These are phyloP conservation scores for Pseudogymnoascus sp. DNA, from an alignment of 2,329 filamentous ascomycete species.

Conservation along the genomic window DNA sequence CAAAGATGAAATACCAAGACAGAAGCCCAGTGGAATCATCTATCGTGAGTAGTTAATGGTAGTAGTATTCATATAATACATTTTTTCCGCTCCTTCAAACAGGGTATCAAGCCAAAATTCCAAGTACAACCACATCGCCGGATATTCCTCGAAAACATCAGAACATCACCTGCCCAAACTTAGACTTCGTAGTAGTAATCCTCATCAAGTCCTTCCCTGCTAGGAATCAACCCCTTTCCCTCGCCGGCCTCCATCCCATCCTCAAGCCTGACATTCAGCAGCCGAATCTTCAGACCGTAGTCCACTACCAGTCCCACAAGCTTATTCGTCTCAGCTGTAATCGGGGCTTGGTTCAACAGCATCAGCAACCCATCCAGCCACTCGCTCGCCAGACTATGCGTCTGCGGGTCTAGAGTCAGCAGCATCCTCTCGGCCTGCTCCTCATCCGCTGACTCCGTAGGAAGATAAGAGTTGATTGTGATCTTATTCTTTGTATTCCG, in stretches of 20 bases:
- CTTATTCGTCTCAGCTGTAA: conserved; percentile 93
- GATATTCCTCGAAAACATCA: not conserved
- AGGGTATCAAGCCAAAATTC: conserved; percentile 9
- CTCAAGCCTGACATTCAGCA: conserved; percentile 87
- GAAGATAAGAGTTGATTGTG: conserved; percentile 71
- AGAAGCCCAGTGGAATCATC: not conserved
- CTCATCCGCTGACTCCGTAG: conserved; percentile 28
- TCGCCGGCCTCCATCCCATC: conserved; percentile 51
- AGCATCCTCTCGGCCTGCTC: conserved; percentile 59
- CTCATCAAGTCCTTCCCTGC: conserved; percentile 76
- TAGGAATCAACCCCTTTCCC: conserved; percentile 70
- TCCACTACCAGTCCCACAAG: conserved; percentile 77
- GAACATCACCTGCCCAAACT: conserved; percentile 13
- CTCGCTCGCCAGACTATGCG: conserved; percentile 79
- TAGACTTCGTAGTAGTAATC: conserved; percentile 86
- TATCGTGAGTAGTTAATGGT: not conserved
- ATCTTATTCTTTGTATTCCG: conserved; percentile 64
- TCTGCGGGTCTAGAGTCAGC: conserved; percentile 73
- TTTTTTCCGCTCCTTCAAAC: conserved; percentile 3
- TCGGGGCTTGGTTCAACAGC: conserved; percentile 89
- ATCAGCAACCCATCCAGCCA: conserved; percentile 95
- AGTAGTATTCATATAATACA: conserved; percentile 1
- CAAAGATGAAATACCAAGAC: not conserved
- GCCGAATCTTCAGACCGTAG: conserved; percentile 84
- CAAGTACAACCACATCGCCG: conserved; percentile 8